Evolutionary conservation across 352 stramenopile genomes (phyloP), one percentile per base, ranked within the genome.

Genomic region (Phytophthora quininea): DNA sequence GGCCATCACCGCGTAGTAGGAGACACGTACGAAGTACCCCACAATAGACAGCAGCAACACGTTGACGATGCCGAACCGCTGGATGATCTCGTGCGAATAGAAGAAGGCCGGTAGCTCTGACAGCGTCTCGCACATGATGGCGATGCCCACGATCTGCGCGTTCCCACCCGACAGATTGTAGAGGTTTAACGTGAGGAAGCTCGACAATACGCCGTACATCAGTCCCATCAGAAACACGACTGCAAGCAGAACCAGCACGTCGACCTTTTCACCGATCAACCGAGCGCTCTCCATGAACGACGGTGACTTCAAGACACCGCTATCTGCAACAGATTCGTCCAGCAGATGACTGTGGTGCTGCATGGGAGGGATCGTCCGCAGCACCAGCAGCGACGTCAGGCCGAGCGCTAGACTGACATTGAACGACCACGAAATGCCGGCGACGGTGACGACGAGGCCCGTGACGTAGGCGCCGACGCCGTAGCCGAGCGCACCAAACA

Each of bases 61-160:
- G 32, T 89, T 89, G 11, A 93, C 79, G 29, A 82, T 90, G 24
- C 87, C 87, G 29, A 92, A 70, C n/a, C 73, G 73, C 42, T 84
- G 67, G 62, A 93, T 88, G 62, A 93, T 85, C 31, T 66, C 52
- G 53, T 92, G 77, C 12, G 87, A 88, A 62, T 80, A 92, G 71
- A 92, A 95, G 64, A 95, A 95, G 2, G 85, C 87, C 11, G 87
- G 87, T 5, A 95, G 66, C 70, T 95, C 87, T 11, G 85, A 93
- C 9, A 79, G 67, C 3, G 87, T 95, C 73, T 95, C 84, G 58
- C 84, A 91, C 77, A 89, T 75, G 56, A 92, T 93, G 12, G 82
- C 85, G 8, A 92, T 73, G n/a, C 87, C 85, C 37, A 95, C 88
- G 61, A 95, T 92, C 62, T 89, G 71, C 37, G 85, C 73, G 51